These are phyloP conservation scores for Alternaria conjuncta DNA, from an alignment of 2,329 filamentous ascomycete species.

Conservation along the genomic window DNA sequence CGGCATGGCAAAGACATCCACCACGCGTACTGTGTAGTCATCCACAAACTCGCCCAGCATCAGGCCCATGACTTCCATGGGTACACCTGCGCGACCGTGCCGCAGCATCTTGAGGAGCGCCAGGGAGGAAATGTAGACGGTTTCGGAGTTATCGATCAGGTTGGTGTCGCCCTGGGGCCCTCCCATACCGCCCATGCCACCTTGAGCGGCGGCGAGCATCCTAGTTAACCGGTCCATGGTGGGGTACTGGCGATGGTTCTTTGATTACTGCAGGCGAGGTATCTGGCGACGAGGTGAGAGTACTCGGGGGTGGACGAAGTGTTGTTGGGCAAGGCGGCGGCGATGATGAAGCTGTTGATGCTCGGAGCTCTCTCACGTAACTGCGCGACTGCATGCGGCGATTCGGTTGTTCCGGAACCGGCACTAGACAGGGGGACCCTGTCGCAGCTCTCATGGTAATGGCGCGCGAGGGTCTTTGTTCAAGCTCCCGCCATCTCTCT, in stretches of 20 bases:
- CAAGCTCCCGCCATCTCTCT: constrained; percentile 16
- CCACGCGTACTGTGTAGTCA: constrained; percentile 97
- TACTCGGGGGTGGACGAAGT: not conserved
- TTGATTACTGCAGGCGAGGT: not conserved
- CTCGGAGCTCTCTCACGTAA: constrained; percentile 18
- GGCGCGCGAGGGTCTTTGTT: constrained; percentile 15
- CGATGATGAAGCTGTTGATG: constrained; percentile 18
- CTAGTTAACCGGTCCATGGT: constrained; percentile 90
- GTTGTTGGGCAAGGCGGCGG: constrained; percentile 13
- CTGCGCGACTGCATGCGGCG: constrained; percentile 20
- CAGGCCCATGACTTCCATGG: constrained; percentile 99
- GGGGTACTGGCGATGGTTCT: constrained; percentile 1
- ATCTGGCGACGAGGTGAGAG: not conserved
- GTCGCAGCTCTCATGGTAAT: constrained; percentile 11
- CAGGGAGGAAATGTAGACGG: constrained; percentile 97
- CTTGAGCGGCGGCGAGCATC: constrained; percentile 78
- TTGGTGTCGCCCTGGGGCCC: constrained; percentile 71
- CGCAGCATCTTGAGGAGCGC: constrained; percentile 98
- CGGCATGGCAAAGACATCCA: constrained; percentile 99
- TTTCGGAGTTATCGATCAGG: constrained; percentile 98
- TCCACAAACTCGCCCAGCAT: constrained; percentile 99
- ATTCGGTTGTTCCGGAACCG: constrained; percentile 16
- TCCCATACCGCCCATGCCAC: constrained; percentile 68
- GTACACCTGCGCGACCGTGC: constrained; percentile 94
- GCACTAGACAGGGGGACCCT: constrained; percentile 14